phyloP scores from a whole-genome alignment of 1,284 basidiomycete species.

The Pseudozyma sp. region DNA sequence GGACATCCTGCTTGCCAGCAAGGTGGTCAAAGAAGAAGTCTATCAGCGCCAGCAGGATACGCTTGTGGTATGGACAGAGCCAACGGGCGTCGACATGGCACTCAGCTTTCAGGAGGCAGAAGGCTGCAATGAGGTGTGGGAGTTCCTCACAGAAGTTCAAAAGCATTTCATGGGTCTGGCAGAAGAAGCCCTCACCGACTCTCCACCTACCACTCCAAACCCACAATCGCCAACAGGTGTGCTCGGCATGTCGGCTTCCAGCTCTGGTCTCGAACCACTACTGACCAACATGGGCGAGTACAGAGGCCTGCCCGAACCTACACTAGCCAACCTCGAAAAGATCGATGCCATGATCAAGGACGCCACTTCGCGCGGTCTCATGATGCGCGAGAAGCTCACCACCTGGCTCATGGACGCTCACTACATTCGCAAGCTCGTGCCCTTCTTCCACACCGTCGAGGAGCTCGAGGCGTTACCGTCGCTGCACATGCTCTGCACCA shows the following conservation, averaged over 20 bases:
- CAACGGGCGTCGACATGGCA: slow-evolving; percentile 92
- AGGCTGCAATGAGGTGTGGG: slow-evolving; percentile 96
- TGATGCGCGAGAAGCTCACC: slow-evolving; percentile 79
- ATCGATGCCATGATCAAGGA: slow-evolving; percentile 66
- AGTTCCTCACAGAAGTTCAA: slow-evolving; percentile 95
- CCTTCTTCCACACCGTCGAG: slow-evolving; percentile 87
- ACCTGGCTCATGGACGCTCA: slow-evolving; percentile 75
- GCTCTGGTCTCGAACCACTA: slow-evolving; percentile 44
- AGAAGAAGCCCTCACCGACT: slow-evolving; percentile 51
- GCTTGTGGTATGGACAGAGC: slow-evolving; percentile 98
- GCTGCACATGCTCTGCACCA: slow-evolving; percentile 86
- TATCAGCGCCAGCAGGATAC: slow-evolving; percentile 76
- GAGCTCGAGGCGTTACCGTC: slow-evolving; percentile 89
- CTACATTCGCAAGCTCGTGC: slow-evolving; percentile 87
- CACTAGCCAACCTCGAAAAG: slow-evolving; percentile 65
- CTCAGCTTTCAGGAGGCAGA: slow-evolving; percentile 96
- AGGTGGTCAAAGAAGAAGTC: slow-evolving; percentile 67
- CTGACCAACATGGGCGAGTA: slow-evolving; percentile 44
- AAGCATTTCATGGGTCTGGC: slow-evolving; percentile 74
- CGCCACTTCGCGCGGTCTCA: slow-evolving; percentile 70
- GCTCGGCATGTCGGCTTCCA: slow-evolving; percentile 49
- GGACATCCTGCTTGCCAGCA: slow-evolving; percentile 61
- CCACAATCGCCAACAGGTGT: slow-evolving; percentile 40
- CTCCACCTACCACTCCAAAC: slow-evolving; percentile 51
- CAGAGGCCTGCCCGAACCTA: slow-evolving; percentile 67